Percentiles rank a stretch among this genome's conserved stretches.
Evolutionary conservation across 495 filamentous ascomycete species (phyloP).

Genomic region (Massariosphaeria phaeospora): DNA sequence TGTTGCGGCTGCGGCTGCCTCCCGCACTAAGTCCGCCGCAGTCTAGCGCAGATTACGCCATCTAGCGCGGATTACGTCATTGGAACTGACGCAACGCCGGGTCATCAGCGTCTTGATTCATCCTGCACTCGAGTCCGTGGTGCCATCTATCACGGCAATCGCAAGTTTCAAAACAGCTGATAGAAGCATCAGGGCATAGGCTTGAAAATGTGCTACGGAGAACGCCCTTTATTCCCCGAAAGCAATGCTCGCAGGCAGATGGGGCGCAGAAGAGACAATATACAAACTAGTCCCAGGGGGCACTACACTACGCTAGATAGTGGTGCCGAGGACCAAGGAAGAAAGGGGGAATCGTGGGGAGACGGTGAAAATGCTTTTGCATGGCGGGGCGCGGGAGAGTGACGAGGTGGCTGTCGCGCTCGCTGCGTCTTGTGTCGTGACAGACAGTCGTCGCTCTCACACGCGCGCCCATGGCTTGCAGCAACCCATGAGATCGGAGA

Average conservation of each 20-base stretch:
- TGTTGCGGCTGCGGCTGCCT: too few relatives aligned
- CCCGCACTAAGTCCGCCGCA: too few relatives aligned
- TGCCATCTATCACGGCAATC: too few relatives aligned
- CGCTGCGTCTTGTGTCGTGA: not conserved
- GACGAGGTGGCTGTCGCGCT: too few relatives aligned
- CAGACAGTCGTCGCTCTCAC: not conserved
- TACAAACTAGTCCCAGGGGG: not conserved
- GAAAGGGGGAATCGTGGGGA: not conserved
- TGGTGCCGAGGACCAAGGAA: not conserved
- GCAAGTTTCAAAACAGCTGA: too few relatives aligned
- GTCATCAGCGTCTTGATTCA: too few relatives aligned
- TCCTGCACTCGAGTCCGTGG: too few relatives aligned
- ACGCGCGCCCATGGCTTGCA: not conserved
- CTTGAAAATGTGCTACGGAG: not conserved
- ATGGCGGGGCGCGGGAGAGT: not conserved
- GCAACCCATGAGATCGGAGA: not conserved
- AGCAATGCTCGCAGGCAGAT: slow-evolving; percentile 12
- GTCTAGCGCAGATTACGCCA: too few relatives aligned
- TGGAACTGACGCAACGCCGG: too few relatives aligned
- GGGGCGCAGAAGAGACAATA: not conserved
- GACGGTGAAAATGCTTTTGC: not conserved
- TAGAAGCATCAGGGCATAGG: not conserved
- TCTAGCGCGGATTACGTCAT: too few relatives aligned
- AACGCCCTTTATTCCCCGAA: slow-evolving; percentile 4
- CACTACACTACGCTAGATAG: too few relatives aligned